phyloP scores from a whole-genome alignment of 306 rosid genomes.

The Cucurbita moschata region DNA sequence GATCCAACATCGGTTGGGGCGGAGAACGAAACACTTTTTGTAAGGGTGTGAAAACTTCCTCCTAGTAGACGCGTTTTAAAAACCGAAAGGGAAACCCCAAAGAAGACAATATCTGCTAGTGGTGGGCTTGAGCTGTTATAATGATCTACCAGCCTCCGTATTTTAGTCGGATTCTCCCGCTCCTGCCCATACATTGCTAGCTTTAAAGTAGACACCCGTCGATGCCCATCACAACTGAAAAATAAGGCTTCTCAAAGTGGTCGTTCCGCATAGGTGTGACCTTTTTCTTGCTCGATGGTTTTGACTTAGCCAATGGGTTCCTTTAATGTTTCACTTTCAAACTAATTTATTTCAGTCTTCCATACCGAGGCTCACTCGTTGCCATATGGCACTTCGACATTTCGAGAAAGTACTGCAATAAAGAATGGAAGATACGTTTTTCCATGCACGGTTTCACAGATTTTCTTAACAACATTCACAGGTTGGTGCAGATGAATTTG shows the following conservation, averaged over 20 bases:
- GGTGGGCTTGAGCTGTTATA: too few species aligned
- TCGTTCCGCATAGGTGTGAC: neutral
- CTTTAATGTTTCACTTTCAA: neutral
- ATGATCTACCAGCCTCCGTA: neutral
- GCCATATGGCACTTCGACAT: neutral
- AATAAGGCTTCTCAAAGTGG: neutral
- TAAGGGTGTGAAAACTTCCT: too few species aligned
- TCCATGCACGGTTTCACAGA: neutral
- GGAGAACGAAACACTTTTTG: too few species aligned
- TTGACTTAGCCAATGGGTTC: neutral
- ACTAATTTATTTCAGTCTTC: neutral
- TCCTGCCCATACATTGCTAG: neutral
- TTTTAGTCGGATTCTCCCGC: neutral
- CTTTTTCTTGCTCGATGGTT: neutral
- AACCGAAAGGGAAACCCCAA: too few species aligned
- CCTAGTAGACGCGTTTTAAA: too few species aligned
- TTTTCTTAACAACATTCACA: conserved; percentile 15
- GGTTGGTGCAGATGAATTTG: conserved; percentile 99
- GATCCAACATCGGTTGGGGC: too few species aligned
- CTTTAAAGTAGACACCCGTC: neutral
- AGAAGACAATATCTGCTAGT: too few species aligned
- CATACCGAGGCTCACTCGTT: neutral
- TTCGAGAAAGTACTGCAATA: neutral
- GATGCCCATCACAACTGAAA: neutral
- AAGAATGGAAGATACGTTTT: neutral